Conservation (phyloP, 192 early-diverging fungal genomes). For the Umbelopsis vinacea region DNA sequence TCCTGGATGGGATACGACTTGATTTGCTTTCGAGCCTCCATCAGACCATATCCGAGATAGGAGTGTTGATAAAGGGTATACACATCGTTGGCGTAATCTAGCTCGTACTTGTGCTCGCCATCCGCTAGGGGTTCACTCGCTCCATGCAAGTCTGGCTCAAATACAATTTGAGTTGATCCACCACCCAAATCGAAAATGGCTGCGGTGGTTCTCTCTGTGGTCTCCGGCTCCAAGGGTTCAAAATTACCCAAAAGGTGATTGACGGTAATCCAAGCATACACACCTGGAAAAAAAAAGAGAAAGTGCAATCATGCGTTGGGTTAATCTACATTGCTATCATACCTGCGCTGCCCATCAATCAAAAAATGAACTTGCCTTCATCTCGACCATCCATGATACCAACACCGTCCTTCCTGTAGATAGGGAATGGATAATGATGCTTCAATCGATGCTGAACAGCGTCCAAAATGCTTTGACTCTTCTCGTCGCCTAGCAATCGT, state of each 20-base stretch:
- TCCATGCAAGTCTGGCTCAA: slow-evolving; percentile 76
- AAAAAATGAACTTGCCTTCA: slow-evolving; percentile 68
- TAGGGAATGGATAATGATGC: slow-evolving; percentile 81
- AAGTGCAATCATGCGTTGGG: neutral
- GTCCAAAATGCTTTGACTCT: slow-evolving; percentile 75
- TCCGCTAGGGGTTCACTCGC: slow-evolving; percentile 44
- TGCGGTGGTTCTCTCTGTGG: slow-evolving; percentile 62
- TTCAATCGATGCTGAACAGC: slow-evolving; percentile 71
- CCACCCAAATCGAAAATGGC: slow-evolving; percentile 97
- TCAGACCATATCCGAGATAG: slow-evolving; percentile 92
- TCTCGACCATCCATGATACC: slow-evolving; percentile 95
- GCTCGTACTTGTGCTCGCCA: slow-evolving; percentile 76
- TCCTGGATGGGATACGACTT: slow-evolving; percentile 52
- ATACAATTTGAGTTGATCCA: slow-evolving; percentile 96
- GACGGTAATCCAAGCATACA: slow-evolving; percentile 99
- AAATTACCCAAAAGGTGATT: slow-evolving; percentile 83
- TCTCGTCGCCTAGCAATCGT: slow-evolving; percentile 71
- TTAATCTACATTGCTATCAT: neutral
- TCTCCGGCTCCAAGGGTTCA: slow-evolving; percentile 1
- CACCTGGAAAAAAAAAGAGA: slow-evolving; percentile 56
- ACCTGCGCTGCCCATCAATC: neutral
- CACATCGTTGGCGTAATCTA: slow-evolving; percentile 70
- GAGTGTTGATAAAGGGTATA: slow-evolving; percentile 95
- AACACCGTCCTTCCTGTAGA: slow-evolving; percentile 73
- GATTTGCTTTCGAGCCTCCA: slow-evolving; percentile 80